Conservation (phyloP, 1,284 basidiomycete species). For the Cystobasidium slooffiae region DNA sequence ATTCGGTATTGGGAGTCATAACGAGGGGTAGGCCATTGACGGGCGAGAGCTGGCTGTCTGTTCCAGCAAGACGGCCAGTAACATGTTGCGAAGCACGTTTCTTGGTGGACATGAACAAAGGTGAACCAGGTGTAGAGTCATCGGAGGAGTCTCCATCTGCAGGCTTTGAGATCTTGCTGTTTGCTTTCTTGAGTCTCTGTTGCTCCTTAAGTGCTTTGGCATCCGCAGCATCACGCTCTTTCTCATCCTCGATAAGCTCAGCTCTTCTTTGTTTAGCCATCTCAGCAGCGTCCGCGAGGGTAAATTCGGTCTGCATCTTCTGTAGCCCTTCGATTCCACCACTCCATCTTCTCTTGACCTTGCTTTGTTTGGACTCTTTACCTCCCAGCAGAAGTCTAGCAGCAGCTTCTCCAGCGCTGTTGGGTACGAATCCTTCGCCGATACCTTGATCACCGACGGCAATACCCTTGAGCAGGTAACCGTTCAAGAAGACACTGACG, state of each 20-base stretch:
- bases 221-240: conserved; percentile 44
- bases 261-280: conserved; percentile 50
- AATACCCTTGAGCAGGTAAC: conserved; percentile 83
- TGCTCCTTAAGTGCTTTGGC: conserved; percentile 45
- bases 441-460: conserved; percentile 57
- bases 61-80: conserved; percentile 26
- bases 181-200: background rate
- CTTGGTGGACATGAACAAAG: conserved; percentile 50
- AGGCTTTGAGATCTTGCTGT: background rate
- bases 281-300: conserved; percentile 49
- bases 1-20: conserved; percentile 31
- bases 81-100: conserved; percentile 33
- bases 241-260: conserved; percentile 46
- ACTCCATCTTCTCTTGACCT: conserved; percentile 44
- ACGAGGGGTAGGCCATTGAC: conserved; percentile 12
- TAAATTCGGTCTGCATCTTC: conserved; percentile 51
- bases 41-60: conserved; percentile 1
- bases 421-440: conserved; percentile 59
- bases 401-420: conserved; percentile 59
- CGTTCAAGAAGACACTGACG: conserved; percentile 88
- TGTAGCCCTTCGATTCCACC: conserved; percentile 37
- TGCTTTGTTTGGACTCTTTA: conserved; percentile 42
- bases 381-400: conserved; percentile 54
- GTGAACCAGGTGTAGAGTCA: conserved; percentile 52
- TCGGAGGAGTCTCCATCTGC: conserved; percentile 43